Evolutionary conservation across 1,139 yeast species (phyloP), one percentile per base, ranked within the genome.

Genomic region (Diutina rugosa): DNA sequence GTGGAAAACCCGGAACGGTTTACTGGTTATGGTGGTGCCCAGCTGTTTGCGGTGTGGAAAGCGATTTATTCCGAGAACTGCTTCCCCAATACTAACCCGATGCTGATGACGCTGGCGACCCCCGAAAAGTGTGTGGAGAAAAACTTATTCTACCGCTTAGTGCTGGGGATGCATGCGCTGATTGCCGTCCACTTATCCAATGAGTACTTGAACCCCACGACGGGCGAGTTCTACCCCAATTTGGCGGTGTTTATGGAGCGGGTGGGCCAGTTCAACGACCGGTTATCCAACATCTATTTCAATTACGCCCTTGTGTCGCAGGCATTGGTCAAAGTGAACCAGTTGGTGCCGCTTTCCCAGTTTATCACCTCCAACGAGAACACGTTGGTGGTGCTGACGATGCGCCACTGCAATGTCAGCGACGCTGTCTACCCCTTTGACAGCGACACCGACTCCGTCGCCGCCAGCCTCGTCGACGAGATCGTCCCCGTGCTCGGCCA

Each of bases 121-220:
- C 77, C 74, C 38, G 85, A 79, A 48, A 78, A 76, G 61, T 90
- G 97, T 68, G 69, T 76, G 55, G 98, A 95, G 65, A 93, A 91
- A 72, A 84, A 90, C 62, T 81, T 90, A 52, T 95, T 95, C 66
- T 91, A 87, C 71, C 80, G 96, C 61, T 72, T 95, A 57, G 78
- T 95, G 21, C 85, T 95, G 54, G 99, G 99, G 1, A 81, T 95
- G 87, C 99, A 95, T 68, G 90, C 97, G 1, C 89, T 97, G 5
- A 90, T 95, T 61, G 95, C 96, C 9, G 90, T 96, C 1, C 99
- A 95, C 70, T 76, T 95, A 59, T 84, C 96, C 32, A 88, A 87
- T 65, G 97, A 93, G 64, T 90, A 82, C 69, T 77, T 89, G 65
- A 79, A 89, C 67, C 79, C 87, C 51, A 55, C 48, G 21, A 59